These are phyloP conservation scores for Nicotiana tabacum DNA, from an alignment of 257 asterid species.

Conservation along the genomic window DNA sequence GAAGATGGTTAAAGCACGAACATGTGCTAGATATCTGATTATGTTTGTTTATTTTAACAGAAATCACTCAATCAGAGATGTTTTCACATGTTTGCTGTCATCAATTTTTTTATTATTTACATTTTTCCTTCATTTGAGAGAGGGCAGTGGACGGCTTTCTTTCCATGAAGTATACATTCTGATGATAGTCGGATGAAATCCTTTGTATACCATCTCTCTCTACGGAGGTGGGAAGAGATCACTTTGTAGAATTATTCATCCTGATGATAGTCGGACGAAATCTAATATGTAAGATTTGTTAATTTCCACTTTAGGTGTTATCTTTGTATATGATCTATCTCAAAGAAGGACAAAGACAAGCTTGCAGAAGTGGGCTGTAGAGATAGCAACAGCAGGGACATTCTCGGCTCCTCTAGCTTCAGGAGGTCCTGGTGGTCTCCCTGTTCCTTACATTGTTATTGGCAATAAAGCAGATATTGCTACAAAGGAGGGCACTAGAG, in stretches of 20 bases:
- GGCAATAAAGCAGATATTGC: slow-evolving; percentile 79
- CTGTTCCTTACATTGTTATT: slow-evolving; percentile 86
- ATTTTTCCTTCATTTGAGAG: neutral
- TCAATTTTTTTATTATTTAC: neutral
- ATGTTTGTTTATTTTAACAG: neutral
- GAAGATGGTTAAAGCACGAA: neutral
- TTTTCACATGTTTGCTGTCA: neutral
- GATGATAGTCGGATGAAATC: neutral
- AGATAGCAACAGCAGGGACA: slow-evolving; percentile 79
- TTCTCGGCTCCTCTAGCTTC: slow-evolving; percentile 93
- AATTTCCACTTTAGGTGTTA: slow-evolving; percentile 55
- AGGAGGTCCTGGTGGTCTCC: slow-evolving; percentile 96
- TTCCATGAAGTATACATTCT: neutral
- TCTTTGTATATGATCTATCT: slow-evolving; percentile 92
- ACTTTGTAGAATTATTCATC: neutral
- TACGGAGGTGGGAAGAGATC: neutral
- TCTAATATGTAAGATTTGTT: neutral
- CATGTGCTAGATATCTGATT: neutral
- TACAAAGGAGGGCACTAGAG: slow-evolving; percentile 40
- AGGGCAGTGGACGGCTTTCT: neutral
- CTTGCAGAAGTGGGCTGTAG: slow-evolving; percentile 94
- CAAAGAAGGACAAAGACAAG: slow-evolving; percentile 87
- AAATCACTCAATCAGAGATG: neutral
- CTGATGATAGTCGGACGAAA: neutral
- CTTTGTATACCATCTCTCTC: neutral